phyloP scores from a whole-genome alignment of 2,329 filamentous ascomycete species.

The Chrysoporthe puriensis region DNA sequence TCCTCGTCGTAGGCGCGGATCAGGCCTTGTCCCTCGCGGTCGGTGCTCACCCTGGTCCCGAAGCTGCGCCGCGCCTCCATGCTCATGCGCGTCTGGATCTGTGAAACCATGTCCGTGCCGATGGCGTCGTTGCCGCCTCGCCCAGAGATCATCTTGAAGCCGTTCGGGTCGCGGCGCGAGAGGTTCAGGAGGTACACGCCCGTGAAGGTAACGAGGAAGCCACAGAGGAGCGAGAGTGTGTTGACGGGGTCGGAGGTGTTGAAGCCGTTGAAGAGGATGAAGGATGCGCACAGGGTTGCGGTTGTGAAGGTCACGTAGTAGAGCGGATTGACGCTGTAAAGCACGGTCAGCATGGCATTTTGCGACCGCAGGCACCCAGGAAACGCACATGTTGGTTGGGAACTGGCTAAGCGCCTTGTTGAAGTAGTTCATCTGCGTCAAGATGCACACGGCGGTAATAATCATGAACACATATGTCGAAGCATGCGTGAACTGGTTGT shows the following conservation, averaged over 20 bases:
- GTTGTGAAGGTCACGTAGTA: conserved; percentile 99
- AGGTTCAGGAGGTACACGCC: conserved; percentile 96
- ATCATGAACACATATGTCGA: conserved; percentile 98
- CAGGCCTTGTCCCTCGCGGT: conserved; percentile 73
- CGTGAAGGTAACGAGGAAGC: conserved; percentile 92
- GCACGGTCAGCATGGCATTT: conserved; percentile 34
- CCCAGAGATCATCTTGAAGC: conserved; percentile 66
- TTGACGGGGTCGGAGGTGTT: conserved; percentile 92
- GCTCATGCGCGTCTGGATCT: conserved; percentile 85
- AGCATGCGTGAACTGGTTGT: conserved; percentile 94
- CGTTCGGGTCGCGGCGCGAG: conserved; percentile 89
- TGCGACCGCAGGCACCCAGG: neutral
- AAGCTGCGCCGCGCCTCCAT: conserved; percentile 88
- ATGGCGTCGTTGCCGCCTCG: conserved; percentile 72
- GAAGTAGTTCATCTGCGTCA: conserved; percentile 99
- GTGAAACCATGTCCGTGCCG: conserved; percentile 88
- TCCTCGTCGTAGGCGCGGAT: conserved; percentile 92
- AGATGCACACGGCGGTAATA: conserved; percentile 86
- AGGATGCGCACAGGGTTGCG: conserved; percentile 89
- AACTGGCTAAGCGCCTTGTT: conserved; percentile 98
- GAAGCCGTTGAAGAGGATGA: conserved; percentile 94
- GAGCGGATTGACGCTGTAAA: conserved; percentile 80
- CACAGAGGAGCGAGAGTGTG: conserved; percentile 87
- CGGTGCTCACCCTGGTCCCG: conserved; percentile 62
- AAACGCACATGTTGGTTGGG: conserved; percentile 88